Conservation (phyloP, 495 filamentous ascomycete species). For the Aspergillus coremiiformis region DNA sequence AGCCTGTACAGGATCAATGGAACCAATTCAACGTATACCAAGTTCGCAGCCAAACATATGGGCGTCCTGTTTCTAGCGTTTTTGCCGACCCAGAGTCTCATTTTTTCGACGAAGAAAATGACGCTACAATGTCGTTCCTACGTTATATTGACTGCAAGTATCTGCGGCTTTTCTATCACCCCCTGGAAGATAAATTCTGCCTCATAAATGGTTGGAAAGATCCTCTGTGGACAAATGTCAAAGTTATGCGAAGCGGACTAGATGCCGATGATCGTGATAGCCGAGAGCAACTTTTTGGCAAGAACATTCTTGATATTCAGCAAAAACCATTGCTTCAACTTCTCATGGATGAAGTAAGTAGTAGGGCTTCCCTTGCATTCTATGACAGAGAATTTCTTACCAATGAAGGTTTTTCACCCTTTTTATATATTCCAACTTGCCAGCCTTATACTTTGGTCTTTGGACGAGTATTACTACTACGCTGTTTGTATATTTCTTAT, state of each 20-base stretch:
- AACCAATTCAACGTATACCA: slow-evolving; percentile 72
- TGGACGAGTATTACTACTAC: slow-evolving; percentile 97
- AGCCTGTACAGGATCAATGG: slow-evolving; percentile 71
- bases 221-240: slow-evolving; percentile 73
- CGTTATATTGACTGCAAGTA: slow-evolving; percentile 85
- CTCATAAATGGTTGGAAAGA: slow-evolving; percentile 89
- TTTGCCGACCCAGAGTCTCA: slow-evolving; percentile 59
- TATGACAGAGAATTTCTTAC: slow-evolving; percentile 12
- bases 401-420: slow-evolving; percentile 74
- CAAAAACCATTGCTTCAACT: slow-evolving; percentile 77
- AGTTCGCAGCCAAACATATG: slow-evolving; percentile 61
- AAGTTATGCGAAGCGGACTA: slow-evolving; percentile 69
- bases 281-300: slow-evolving; percentile 79
- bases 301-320: slow-evolving; percentile 83
- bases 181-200: slow-evolving; percentile 77
- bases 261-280: slow-evolving; percentile 82
- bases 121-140: slow-evolving; percentile 66
- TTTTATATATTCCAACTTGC: slow-evolving; percentile 98
- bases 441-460: slow-evolving; percentile 87
- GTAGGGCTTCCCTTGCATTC: not conserved
- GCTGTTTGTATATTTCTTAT: slow-evolving; percentile 93
- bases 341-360: slow-evolving; percentile 76
- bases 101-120: slow-evolving; percentile 70
- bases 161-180: slow-evolving; percentile 86
- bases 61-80: slow-evolving; percentile 74